Base-by-base conservation (phyloP, 2,329 filamentous ascomycete genomes). In the Phyllosticta citribraziliensis region DNA sequence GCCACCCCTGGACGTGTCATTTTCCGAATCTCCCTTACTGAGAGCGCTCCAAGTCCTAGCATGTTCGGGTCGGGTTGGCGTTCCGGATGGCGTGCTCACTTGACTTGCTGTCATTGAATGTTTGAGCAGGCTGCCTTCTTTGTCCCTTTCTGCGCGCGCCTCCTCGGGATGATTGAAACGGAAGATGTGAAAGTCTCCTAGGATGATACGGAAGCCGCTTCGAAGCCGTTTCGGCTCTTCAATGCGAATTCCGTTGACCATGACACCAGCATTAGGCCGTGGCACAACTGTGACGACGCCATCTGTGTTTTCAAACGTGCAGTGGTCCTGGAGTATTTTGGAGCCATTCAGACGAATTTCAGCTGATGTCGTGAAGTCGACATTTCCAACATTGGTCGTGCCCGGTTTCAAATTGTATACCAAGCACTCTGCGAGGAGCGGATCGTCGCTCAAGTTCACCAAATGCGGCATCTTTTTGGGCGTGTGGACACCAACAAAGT, bases 401-500 rank as follows among this genome's bases (percentile, higher is more conserved):
- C 94, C 94, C 6, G 94, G 93, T 74, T 99, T 99, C 67, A 99
- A 83, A 70, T 99, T 99, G 78, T 99, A 99, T 50, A 99, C 91
- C 62, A 99, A 79, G 75, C 94, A 99, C 76, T 99, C 94, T 5
- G 93, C 92, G 53, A 99, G 82, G 33, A 99, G 80, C 9, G 94
- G 94, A 66, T 81, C 79, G 61, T 81, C 79, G 66, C 92, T 97
- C 67, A 99, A 77, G 73, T 99, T 99, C 75, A 99, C 94, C 75
- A 99, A 78, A 84, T 99, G 94, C 9, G 94, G 94, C 90, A 97
- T 99, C 76, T 97, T 97, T 78, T 99, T 99, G 0, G 94, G 94
- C 20, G 92, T 97, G 63, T 91, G 93, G 64, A 99, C 79, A 14
- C 94, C 94, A 64, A 99, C 87, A 70, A 97, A 97, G 6, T 94